Conservation (phyloP, 176 grass and related monocot species). For the Tuctoria greenei region DNA sequence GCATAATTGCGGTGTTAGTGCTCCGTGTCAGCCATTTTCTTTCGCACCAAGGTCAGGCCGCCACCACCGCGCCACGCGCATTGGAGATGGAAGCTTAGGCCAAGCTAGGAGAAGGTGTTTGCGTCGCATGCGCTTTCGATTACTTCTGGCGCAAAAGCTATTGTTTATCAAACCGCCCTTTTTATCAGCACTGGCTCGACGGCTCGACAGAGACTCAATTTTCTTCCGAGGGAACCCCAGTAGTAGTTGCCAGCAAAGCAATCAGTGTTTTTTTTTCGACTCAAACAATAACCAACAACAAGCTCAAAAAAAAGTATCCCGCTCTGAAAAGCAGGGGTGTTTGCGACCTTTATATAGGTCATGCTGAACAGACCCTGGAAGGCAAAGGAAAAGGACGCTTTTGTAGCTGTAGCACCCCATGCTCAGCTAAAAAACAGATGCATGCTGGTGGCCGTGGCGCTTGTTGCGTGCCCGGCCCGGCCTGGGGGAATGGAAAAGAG, state of each 20-base stretch:
- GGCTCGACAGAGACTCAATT: too few relatives aligned
- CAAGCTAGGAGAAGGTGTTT: background rate
- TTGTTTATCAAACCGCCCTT: background rate
- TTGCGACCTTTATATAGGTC: constrained; percentile 18
- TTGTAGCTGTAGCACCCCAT: background rate
- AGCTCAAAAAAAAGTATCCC: constrained; percentile 11
- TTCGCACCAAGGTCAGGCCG: background rate
- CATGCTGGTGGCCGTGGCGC: background rate
- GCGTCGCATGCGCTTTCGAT: background rate
- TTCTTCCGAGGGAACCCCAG: background rate
- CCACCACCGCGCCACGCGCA: background rate
- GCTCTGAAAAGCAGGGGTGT: constrained; percentile 2
- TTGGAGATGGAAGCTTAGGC: background rate
- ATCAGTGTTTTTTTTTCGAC: background rate
- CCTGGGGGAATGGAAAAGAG: constrained; percentile 21
- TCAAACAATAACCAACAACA: background rate
- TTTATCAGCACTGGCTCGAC: background rate
- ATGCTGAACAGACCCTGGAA: constrained; percentile 6
- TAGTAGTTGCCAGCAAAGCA: constrained; percentile 27
- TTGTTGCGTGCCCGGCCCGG: constrained; percentile 13
- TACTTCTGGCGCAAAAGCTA: background rate
- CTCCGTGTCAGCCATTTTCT: background rate
- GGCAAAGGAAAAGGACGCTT: constrained; percentile 36
- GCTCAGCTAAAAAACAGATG: constrained; percentile 18
- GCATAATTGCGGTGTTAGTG: constrained; percentile 18